Base-by-base conservation (phyloP, 1,139 yeast genomes). In the Lodderomyces beijingensis region DNA sequence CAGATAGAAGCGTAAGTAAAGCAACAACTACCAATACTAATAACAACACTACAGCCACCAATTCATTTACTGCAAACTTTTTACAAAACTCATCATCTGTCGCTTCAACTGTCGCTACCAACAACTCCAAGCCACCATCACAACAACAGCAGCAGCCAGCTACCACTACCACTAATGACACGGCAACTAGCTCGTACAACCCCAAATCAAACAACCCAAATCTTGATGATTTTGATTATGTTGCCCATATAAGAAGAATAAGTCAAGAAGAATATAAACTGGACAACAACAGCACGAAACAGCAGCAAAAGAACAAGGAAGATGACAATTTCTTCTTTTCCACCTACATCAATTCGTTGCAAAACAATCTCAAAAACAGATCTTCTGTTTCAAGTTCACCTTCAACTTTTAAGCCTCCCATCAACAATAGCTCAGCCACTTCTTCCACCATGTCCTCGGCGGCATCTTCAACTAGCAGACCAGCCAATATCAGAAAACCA, bases 151-250 rank as follows among this genome's bases (percentile, higher is more conserved):
- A 14, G 5, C 20, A 25, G 22, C 26, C n/a, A 29, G 12, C 14
- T 7, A 23, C 10, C 11, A 23, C 25, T n/a, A 23, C 6, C 25
- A 12, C 25, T 6, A 23, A 23, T 23, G 12, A 23, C 14, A 12
- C 25, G 12, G 23, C 10, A 9, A 7, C 25, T n/a, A 23, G 28
- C n/a, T 29, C 36, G 9, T 23, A 16, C 14, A 16, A 32, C 16
- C 18, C 16, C 13, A 15, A 29, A 4, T 16, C 34, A 16, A 45
- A 48, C 28, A 59, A 55, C 32, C 59, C 66, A 5, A 57, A 48
- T 38, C 42, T 58, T 28, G 73, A 65, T 35, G 72, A 66, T 33
- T 68, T 68, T 44, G 74, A 68, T 48, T 67, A 68, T 40, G 72
- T 67, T 20, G 71, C 71, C 15, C 74, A 68, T 41, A 66, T 68